These are phyloP conservation scores for Aureobasidium sp. DNA, from an alignment of 2,329 filamentous ascomycete genomes.

Conservation along the genomic window DNA sequence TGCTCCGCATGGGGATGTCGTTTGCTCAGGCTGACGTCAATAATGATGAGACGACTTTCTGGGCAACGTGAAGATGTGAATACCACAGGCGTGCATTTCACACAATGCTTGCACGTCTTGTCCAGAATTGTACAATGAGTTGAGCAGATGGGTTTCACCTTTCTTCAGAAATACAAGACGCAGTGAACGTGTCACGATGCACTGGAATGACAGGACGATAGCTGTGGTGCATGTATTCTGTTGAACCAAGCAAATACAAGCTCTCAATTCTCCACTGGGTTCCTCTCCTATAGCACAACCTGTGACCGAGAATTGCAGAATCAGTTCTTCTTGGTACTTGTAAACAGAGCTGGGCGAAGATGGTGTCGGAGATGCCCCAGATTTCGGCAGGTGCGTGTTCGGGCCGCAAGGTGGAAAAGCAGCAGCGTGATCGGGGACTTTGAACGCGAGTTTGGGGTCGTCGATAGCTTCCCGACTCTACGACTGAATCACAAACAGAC, in stretches of 20 bases:
- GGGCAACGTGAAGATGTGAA: background rate
- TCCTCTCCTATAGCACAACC: background rate
- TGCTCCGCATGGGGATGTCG: slow-evolving; percentile 1
- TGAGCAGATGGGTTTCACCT: background rate
- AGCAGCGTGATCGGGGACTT: background rate
- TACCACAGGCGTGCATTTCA: background rate
- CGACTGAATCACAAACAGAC: background rate
- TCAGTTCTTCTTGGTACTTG: too few relatives aligned
- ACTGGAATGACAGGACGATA: background rate
- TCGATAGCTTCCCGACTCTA: too few relatives aligned
- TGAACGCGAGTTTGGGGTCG: background rate
- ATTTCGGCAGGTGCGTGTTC: slow-evolving; percentile 2
- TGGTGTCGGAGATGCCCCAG: background rate
- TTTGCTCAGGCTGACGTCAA: slow-evolving; percentile 6
- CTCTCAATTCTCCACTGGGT: background rate
- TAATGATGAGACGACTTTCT: background rate
- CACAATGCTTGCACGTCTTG: background rate
- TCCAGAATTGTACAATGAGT: background rate
- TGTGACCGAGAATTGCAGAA: too few relatives aligned
- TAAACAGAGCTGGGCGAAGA: background rate
- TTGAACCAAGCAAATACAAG: background rate
- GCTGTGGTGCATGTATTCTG: background rate
- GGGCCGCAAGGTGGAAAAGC: background rate
- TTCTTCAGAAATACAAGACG: background rate
- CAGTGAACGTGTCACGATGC: background rate